phyloP scores from a whole-genome alignment of 176 grass and related monocot species.

The Ensete ventricosum region DNA sequence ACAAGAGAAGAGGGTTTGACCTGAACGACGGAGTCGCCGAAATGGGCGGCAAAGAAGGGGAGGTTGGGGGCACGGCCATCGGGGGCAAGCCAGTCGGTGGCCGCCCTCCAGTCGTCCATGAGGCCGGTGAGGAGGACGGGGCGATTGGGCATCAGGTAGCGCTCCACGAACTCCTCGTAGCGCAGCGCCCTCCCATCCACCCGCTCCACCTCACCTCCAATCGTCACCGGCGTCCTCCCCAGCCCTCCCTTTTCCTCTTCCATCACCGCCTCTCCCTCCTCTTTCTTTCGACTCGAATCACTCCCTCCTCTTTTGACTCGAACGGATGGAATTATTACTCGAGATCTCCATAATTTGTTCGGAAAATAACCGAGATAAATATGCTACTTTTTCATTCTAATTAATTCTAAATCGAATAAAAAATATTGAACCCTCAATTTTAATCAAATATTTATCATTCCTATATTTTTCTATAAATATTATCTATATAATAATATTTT shows the following conservation, averaged over 20 bases:
- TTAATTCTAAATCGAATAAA: too few species aligned
- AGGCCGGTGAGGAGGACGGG: slow-evolving; percentile 84
- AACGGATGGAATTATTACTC: too few species aligned
- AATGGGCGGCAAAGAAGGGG: slow-evolving; percentile 33
- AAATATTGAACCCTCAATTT: too few species aligned
- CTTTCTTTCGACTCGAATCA: neutral
- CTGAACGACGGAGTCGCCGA: slow-evolving; percentile 40
- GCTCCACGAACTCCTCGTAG: slow-evolving; percentile 58
- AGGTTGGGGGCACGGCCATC: slow-evolving; percentile 31
- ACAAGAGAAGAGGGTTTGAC: neutral
- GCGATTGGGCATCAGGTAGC: slow-evolving; percentile 54
- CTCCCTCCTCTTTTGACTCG: too few species aligned
- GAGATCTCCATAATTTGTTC: too few species aligned
- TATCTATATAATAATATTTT: too few species aligned
- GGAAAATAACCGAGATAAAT: too few species aligned
- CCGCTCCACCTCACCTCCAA: slow-evolving; percentile 60
- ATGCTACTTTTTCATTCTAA: too few species aligned
- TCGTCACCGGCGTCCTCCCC: neutral
- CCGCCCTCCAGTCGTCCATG: slow-evolving; percentile 48
- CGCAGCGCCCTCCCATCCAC: slow-evolving; percentile 43
- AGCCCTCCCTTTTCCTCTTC: neutral
- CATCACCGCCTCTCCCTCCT: neutral
- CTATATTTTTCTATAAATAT: too few species aligned
- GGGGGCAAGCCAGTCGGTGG: slow-evolving; percentile 43
- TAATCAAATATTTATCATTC: too few species aligned